Base-by-base conservation (phyloP, 2,329 filamentous ascomycete genomes). In the Colletotrichum siamense region DNA sequence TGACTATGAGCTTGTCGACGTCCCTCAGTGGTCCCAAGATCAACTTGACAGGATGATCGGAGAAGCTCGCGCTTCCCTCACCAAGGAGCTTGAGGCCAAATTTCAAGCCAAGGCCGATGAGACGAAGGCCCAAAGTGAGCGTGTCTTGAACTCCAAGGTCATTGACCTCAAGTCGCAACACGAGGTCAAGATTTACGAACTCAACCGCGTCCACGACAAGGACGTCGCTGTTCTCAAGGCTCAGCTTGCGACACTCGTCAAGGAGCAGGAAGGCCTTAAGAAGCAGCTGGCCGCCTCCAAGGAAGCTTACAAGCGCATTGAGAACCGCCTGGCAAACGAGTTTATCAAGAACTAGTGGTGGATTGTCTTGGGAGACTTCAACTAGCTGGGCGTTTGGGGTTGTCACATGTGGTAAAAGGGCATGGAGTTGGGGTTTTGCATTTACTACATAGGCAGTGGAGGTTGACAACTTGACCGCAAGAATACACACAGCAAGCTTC, bases 41-140 rank as follows among this genome's bases (percentile, higher is more conserved):
- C 39, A 44, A n/a, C 39, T 44, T 10, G 39, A 44, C 39, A 44
- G 0, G 1, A 2, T 18, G 39, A 0, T 44, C 5, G 0, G 9
- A 0, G 18, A 44, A 0, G 8, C 39, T 0, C 1, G 39, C 18
- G 39, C 39, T 1, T n/a, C 39, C 0, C 39, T 44, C 39, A 0
- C 39, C 39, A 44, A 44, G 39, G 18, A 44, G 39, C 39, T 44
- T n/a, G 0, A 44, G 18, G 1, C 0, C 0, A 0, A 44, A 8
- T 44, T 44, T 1, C 39, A 44, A 10, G 39, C 39, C 39, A n/a
- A 44, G 39, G 0, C 39, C 1, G 18, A 44, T n/a, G 0, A 44
- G 39, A n/a, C 0, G 2, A 44, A 6, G 18, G 39, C 39, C 8
- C 34, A 36, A 36, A 36, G 15, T 10, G 39, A 44, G 0, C 39